Evolutionary conservation across 2,329 filamentous ascomycete species (phyloP).

Genomic region (Lachnellula cervina): DNA sequence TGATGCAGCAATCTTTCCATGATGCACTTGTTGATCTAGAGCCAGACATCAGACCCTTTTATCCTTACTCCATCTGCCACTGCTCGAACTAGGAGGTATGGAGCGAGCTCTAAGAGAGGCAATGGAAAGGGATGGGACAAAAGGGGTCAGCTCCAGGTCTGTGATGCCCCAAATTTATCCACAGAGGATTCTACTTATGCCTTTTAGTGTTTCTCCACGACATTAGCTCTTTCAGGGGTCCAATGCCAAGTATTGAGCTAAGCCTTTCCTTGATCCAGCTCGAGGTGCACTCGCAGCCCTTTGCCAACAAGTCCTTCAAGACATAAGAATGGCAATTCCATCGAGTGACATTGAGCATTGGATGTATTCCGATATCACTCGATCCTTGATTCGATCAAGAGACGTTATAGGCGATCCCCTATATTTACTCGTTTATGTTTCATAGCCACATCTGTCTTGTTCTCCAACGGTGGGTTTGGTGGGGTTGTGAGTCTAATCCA

Average conservation of each 20-base stretch:
- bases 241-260: conserved; percentile 65
- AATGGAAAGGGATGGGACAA: conserved; percentile 70
- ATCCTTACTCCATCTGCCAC: conserved; percentile 68
- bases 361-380: conserved; percentile 67
- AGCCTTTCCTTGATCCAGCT: conserved; percentile 70
- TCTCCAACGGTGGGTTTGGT: conserved; percentile 70
- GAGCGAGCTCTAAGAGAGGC: conserved; percentile 69
- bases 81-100: conserved; percentile 64
- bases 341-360: conserved; percentile 71
- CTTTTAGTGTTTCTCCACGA: conserved; percentile 59
- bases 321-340: conserved; percentile 60
- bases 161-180: not conserved
- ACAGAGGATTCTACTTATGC: conserved; percentile 2
- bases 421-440: conserved; percentile 62
- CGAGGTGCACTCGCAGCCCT: conserved; percentile 63
- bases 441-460: conserved; percentile 57
- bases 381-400: conserved; percentile 60
- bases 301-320: conserved; percentile 77
- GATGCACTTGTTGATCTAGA: conserved; percentile 57
- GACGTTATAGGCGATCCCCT: conserved; percentile 69
- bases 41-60: conserved; percentile 59
- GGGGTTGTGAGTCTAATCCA: conserved; percentile 63
- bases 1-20: conserved; percentile 66
- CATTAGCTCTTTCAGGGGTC: conserved; percentile 71
- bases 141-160: conserved; percentile 62